Percentiles rank a stretch among this genome's conserved stretches.
These are phyloP conservation scores for Vigna reflexopilosa DNA, from an alignment of 306 rosid species.

Conservation along the genomic window DNA sequence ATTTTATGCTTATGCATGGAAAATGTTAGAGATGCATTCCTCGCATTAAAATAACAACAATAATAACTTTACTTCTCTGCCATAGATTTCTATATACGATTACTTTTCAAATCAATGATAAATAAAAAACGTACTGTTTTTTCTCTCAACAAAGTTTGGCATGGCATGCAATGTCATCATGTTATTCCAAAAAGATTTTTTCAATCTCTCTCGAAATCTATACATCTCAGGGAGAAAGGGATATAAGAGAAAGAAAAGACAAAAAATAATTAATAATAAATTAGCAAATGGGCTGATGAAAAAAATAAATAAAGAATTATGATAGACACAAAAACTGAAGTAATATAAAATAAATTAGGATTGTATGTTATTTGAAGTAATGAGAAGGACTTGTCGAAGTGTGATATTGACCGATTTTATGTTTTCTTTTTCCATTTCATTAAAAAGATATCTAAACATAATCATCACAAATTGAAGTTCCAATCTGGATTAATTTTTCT, in stretches of 20 bases:
- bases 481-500: not conserved
- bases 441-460: not conserved
- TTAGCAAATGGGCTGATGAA: not conserved
- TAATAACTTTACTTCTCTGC: conserved; percentile 18
- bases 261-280: not conserved
- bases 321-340: not conserved
- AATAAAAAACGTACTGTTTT: not conserved
- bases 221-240: not conserved
- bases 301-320: not conserved
- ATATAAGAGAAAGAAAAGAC: not conserved
- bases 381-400: conserved; percentile 6
- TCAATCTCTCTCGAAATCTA: not conserved
- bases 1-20: conserved; percentile 4
- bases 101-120: conserved; percentile 12
- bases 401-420: not conserved
- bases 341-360: not conserved
- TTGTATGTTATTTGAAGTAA: not conserved
- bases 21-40: conserved; percentile 19
- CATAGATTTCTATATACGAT: conserved; percentile 12
- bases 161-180: conserved; percentile 20
- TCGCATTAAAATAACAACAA: not conserved
- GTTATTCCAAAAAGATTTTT: not conserved
- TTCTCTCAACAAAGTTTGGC: conserved; percentile 5
- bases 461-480: not conserved
- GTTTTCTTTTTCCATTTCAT: not conserved